These are phyloP conservation scores for Podila clonocystis DNA, from an alignment of 192 early-diverging fungal genomes.

Conservation along the genomic window DNA sequence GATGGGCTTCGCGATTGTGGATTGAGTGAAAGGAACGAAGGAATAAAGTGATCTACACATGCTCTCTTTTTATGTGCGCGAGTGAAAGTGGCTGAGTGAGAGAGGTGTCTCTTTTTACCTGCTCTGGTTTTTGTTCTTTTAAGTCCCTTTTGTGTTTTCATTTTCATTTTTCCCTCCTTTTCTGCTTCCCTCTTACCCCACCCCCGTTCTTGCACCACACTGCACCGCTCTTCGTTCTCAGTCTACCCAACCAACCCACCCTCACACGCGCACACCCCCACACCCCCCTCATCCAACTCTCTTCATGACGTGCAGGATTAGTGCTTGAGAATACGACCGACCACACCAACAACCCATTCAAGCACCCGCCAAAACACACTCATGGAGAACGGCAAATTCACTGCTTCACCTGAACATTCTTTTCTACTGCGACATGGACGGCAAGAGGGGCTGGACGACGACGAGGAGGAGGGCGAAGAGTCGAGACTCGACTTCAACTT, in stretches of 20 bases:
- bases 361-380: background rate
- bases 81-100: no score
- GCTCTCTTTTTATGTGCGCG: no score
- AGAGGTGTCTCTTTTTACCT: background rate
- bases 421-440: constrained; percentile 21
- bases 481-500: constrained; percentile 35
- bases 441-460: constrained; percentile 15
- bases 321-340: no score
- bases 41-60: no score
- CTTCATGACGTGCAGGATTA: no score
- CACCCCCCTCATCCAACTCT: no score
- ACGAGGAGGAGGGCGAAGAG: constrained; percentile 48
- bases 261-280: background rate
- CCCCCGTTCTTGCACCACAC: no score
- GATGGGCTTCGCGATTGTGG: background rate
- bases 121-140: background rate
- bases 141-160: background rate
- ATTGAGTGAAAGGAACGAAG: background rate
- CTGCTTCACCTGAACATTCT: constrained; percentile 32
- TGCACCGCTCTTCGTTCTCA: background rate
- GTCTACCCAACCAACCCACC: background rate
- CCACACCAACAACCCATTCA: background rate
- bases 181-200: background rate
- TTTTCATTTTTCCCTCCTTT: no score
- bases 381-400: constrained; percentile 44